Percentiles rank a stretch among this genome's conserved stretches.
These are phyloP conservation scores for Calonectria crousiana DNA, from an alignment of 2,329 filamentous ascomycete species.

Conservation along the genomic window DNA sequence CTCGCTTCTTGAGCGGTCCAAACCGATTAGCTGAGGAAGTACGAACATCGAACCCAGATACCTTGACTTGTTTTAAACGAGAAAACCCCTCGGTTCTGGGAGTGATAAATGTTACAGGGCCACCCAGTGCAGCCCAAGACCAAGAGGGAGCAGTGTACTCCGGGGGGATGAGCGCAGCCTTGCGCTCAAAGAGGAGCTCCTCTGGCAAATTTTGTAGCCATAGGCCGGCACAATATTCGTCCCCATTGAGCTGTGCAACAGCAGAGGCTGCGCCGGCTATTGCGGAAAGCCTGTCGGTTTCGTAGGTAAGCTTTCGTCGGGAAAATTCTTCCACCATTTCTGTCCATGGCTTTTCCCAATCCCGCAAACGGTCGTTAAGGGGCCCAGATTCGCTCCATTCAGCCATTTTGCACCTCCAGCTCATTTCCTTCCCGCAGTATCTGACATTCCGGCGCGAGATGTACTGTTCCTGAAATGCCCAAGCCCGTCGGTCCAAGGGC, in stretches of 20 bases:
- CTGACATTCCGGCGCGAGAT: constrained; percentile 11
- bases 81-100: neutral
- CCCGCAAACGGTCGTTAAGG: neutral
- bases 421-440: constrained; percentile 10
- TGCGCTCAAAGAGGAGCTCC: constrained; percentile 2
- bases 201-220: constrained; percentile 13
- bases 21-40: constrained; percentile 9
- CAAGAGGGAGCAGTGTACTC: constrained; percentile 7
- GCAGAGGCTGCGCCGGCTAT: neutral
- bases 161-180: neutral
- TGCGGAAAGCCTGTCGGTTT: constrained; percentile 14
- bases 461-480: constrained; percentile 15
- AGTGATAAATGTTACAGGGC: neutral
- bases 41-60: neutral
- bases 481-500: neutral
- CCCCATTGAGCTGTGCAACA: neutral
- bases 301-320: constrained; percentile 7
- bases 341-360: constrained; percentile 12
- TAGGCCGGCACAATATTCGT: constrained; percentile 6
- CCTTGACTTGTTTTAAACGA: constrained; percentile 8
- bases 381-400: constrained; percentile 9
- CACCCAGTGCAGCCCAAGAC: constrained; percentile 7
- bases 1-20: constrained; percentile 11
- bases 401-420: constrained; percentile 10
- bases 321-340: constrained; percentile 11